Evolutionary conservation across 1,284 basidiomycete genomes (phyloP).

Genomic region (Blastosporella zonata): DNA sequence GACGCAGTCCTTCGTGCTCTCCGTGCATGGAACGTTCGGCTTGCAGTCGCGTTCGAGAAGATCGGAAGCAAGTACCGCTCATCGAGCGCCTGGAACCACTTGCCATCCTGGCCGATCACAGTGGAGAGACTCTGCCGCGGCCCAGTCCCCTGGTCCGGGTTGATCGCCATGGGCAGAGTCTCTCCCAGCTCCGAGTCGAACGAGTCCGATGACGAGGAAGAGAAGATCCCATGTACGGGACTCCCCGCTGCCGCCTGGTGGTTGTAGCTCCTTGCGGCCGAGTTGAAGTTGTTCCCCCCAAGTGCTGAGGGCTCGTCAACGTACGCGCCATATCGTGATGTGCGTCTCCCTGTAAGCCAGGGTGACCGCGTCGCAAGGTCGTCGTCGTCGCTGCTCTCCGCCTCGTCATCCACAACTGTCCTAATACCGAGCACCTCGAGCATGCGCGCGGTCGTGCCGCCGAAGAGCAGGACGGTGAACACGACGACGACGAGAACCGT

Average conservation of each 20-base stretch:
- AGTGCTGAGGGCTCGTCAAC: conserved; percentile 42
- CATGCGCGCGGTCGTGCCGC: conserved; percentile 96
- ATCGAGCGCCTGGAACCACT: conserved; percentile 97
- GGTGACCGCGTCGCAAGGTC: conserved; percentile 14
- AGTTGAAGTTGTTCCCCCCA: conserved; percentile 54
- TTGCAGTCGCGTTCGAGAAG: conserved; percentile 93
- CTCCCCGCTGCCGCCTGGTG: conserved; percentile 52
- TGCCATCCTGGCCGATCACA: conserved; percentile 54
- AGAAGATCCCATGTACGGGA: conserved; percentile 29
- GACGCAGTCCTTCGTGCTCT: conserved; percentile 53
- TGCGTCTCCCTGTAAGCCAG: conserved; percentile 17
- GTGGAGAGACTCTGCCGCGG: conserved; percentile 19
- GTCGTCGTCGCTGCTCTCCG: conserved; percentile 75
- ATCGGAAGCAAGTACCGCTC: conserved; percentile 92
- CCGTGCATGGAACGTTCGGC: conserved; percentile 81
- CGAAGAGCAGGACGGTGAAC: conserved; percentile 92
- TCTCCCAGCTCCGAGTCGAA: conserved; percentile 77
- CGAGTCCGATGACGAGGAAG: conserved; percentile 63
- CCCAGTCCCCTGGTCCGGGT: conserved; percentile 27
- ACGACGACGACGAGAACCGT: conserved; percentile 97
- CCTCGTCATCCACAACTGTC: conserved; percentile 94
- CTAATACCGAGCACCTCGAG: conserved; percentile 95
- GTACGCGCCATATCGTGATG: conserved; percentile 26
- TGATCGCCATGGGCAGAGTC: conserved; percentile 70
- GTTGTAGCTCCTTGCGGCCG: conserved; percentile 48